Conservation (phyloP, 2,329 filamentous ascomycete species). For the Fusarium fujikuroi region DNA sequence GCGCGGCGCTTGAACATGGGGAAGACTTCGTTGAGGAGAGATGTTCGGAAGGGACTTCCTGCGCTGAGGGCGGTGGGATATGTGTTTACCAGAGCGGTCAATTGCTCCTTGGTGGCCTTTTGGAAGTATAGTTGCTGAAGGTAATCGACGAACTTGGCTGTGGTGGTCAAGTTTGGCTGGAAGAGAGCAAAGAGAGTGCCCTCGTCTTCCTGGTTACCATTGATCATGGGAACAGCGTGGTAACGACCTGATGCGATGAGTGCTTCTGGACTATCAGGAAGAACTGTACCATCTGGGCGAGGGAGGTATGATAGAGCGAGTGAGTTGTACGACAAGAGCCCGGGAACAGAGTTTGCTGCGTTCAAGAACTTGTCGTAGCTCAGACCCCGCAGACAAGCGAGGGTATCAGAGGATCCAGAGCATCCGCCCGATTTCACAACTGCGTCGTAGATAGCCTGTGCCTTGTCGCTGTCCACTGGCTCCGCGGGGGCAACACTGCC, state of each 20-base stretch:
- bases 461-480: conserved; percentile 72
- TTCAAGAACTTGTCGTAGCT: conserved; percentile 70
- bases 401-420: conserved; percentile 62
- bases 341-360: conserved; percentile 76
- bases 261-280: conserved; percentile 71
- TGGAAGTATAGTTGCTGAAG: conserved; percentile 69
- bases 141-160: conserved; percentile 68
- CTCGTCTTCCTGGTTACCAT: conserved; percentile 83
- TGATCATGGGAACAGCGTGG: conserved; percentile 62
- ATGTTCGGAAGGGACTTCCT: conserved; percentile 79
- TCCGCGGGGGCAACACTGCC: conserved; percentile 71
- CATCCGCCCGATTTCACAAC: conserved; percentile 73
- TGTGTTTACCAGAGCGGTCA: conserved; percentile 67
- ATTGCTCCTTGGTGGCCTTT: conserved; percentile 59
- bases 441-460: conserved; percentile 71
- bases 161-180: conserved; percentile 74
- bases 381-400: conserved; percentile 72
- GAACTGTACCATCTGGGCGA: conserved; percentile 73
- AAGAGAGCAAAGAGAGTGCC: conserved; percentile 79
- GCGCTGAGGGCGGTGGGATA: conserved; percentile 67
- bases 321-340: conserved; percentile 73
- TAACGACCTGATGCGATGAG: conserved; percentile 62
- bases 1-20: conserved; percentile 82
- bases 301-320: conserved; percentile 79
- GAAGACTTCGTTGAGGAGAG: conserved; percentile 75